phyloP scores from a whole-genome alignment of 1,139 yeast species.

The Kurtzmaniella quercitrusa region DNA sequence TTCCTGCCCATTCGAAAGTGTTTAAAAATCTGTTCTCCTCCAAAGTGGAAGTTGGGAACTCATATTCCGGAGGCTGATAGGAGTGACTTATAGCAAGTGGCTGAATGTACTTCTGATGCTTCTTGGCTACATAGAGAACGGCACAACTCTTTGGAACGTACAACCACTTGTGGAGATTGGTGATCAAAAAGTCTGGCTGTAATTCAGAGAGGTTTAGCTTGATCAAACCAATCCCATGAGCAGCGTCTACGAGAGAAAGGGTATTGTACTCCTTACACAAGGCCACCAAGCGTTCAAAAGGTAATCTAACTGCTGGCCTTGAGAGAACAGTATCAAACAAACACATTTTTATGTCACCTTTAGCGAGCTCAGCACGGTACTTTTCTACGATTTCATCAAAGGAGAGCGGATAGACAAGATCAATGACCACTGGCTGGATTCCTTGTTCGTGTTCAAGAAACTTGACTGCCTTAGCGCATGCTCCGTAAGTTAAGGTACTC shows the following conservation, averaged over 20 bases:
- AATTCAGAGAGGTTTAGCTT: slow-evolving; percentile 37
- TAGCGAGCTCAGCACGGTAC: slow-evolving; percentile 29
- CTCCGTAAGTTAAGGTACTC: slow-evolving; percentile 52
- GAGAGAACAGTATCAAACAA: slow-evolving; percentile 61
- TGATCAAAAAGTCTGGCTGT: slow-evolving; percentile 56
- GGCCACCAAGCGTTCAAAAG: slow-evolving; percentile 46
- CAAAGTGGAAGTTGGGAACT: slow-evolving; percentile 16
- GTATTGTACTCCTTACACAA: slow-evolving; percentile 45
- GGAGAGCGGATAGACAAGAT: slow-evolving; percentile 45
- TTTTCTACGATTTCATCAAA: slow-evolving; percentile 42
- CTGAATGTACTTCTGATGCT: slow-evolving; percentile 48
- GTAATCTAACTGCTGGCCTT: slow-evolving; percentile 58
- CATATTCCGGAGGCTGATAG: slow-evolving; percentile 24
- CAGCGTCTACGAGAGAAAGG: slow-evolving; percentile 65
- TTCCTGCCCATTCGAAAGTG: slow-evolving; percentile 36
- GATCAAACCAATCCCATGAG: slow-evolving; percentile 62
- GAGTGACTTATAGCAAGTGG: slow-evolving; percentile 55
- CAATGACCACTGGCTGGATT: slow-evolving; percentile 40
- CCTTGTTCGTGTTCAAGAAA: slow-evolving; percentile 42
- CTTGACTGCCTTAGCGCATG: slow-evolving; percentile 50
- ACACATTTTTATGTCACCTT: slow-evolving; percentile 30
- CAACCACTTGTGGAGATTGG: slow-evolving; percentile 71
- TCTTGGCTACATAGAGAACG: slow-evolving; percentile 51
- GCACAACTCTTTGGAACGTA: slow-evolving; percentile 58
- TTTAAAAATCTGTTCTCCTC: slow-evolving; percentile 29